Evolutionary conservation across 345 rosid species (phyloP).

Genomic region (Gossypium bickii): DNA sequence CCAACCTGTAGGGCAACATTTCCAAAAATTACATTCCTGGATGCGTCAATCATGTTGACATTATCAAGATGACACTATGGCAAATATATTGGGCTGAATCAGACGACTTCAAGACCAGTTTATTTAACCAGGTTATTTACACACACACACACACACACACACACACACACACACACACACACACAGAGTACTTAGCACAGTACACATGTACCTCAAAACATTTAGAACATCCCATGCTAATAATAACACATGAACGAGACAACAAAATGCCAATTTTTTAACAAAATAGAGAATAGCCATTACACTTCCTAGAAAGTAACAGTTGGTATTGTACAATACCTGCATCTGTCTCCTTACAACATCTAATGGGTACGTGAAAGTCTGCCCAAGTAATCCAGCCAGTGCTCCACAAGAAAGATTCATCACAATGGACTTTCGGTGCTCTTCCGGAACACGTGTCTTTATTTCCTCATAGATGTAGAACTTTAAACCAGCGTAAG

Average conservation of each 20-base stretch:
- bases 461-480: conserved; percentile 86
- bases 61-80: too few species aligned
- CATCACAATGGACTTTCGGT: conserved; percentile 74
- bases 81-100: not conserved
- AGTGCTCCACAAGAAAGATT: conserved; percentile 92
- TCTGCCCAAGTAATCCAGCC: conserved; percentile 93
- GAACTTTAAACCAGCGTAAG: conserved; percentile 94
- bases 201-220: not conserved
- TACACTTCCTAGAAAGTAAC: not conserved
- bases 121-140: not conserved
- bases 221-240: not conserved
- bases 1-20: conserved; percentile 58
- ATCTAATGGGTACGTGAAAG: conserved; percentile 86
- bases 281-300: not conserved
- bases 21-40: not conserved
- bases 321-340: conserved; percentile 32
- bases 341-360: conserved; percentile 99
- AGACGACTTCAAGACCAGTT: not conserved
- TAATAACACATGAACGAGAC: not conserved
- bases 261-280: not conserved
- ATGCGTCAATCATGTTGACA: too few species aligned
- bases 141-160: too few species aligned
- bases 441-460: conserved; percentile 81
- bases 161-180: too few species aligned
- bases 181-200: too few species aligned